Evolutionary conservation across 1,284 basidiomycete species (phyloP).

Genomic region (Ceratobasidium sp.): DNA sequence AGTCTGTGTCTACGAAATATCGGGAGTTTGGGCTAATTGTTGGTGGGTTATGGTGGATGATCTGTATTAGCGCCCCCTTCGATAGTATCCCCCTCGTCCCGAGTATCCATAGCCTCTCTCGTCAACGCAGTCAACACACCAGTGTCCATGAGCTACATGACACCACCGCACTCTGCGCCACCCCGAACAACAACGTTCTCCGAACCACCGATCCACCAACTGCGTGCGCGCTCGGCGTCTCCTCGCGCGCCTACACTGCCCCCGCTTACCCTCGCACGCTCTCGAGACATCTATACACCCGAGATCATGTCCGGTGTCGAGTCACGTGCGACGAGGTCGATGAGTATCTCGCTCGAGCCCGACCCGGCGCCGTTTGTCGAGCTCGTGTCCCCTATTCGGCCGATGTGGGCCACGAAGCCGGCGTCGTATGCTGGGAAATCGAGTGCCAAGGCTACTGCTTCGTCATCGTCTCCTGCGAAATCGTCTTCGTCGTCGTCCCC

Average conservation of each 20-base stretch:
- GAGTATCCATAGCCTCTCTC: constrained; percentile 27
- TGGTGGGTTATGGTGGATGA: too few species aligned
- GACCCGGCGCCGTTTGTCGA: neutral
- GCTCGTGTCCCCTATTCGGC: neutral
- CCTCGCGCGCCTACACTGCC: neutral
- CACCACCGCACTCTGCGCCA: neutral
- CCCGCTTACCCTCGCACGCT: neutral
- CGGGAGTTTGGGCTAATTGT: neutral
- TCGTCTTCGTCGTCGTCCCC: neutral
- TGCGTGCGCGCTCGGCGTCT: constrained; percentile 16
- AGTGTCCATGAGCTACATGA: neutral
- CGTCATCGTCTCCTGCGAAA: neutral
- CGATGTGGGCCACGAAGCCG: neutral
- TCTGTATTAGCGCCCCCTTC: constrained; percentile 8
- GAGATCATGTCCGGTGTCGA: neutral
- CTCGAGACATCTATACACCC: neutral
- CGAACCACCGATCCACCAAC: neutral
- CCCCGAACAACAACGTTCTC: neutral
- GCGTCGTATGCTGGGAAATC: neutral
- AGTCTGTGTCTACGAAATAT: neutral
- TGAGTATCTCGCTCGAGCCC: constrained; percentile 40
- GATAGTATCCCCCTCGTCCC: neutral
- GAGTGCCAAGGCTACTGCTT: neutral
- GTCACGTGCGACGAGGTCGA: constrained; percentile 17
- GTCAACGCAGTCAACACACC: constrained; percentile 12